Percentiles rank a stretch among this genome's conserved stretches.
phyloP scores from a whole-genome alignment of 2,329 filamentous ascomycete species.

The Leptographium wingfieldii region DNA sequence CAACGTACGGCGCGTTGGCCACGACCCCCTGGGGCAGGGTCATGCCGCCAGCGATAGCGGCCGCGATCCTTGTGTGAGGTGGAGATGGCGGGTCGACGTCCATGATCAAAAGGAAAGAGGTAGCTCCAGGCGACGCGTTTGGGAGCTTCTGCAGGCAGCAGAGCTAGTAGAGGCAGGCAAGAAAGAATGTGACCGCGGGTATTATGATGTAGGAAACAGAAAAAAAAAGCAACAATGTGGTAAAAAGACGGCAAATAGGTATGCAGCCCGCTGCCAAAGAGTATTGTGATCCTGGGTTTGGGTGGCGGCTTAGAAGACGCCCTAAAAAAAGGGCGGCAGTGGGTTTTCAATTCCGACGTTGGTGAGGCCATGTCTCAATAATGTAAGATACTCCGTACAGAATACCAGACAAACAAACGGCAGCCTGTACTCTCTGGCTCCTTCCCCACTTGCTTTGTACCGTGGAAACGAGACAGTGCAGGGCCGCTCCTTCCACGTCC shows the following conservation, averaged over 20 bases:
- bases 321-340: too few relatives aligned
- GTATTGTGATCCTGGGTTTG: too few relatives aligned
- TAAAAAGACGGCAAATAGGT: background rate
- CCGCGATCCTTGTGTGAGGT: background rate
- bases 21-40: conserved; percentile 10
- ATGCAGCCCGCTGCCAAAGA: too few relatives aligned
- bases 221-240: background rate
- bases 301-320: too few relatives aligned
- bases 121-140: background rate
- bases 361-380: too few relatives aligned
- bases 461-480: background rate
- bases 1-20: conserved; percentile 23
- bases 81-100: background rate
- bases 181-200: background rate
- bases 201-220: background rate
- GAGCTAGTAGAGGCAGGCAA: background rate
- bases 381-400: background rate
- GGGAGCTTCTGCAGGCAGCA: background rate
- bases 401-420: background rate
- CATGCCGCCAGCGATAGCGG: background rate
- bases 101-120: background rate
- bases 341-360: too few relatives aligned
- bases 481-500: background rate
- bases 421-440: background rate
- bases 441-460: background rate